Evolutionary conservation across 2,329 filamentous ascomycete genomes (phyloP).

Genomic region (Parastagonospora nodorum): DNA sequence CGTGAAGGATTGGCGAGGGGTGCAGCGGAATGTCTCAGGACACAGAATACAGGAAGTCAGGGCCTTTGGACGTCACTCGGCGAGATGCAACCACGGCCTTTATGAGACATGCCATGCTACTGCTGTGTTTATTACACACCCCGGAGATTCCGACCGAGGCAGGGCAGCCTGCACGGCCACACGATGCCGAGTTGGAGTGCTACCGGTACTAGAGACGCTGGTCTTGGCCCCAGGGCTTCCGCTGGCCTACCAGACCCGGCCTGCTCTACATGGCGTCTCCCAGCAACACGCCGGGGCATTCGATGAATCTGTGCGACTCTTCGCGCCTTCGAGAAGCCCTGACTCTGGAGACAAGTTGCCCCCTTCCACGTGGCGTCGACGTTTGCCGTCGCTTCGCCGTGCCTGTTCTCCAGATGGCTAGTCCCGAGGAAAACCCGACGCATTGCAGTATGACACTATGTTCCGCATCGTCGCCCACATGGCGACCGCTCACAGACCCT

Average conservation of each 20-base stretch:
- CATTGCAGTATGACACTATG: neutral
- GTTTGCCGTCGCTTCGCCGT: neutral
- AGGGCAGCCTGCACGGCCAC: constrained; percentile 1
- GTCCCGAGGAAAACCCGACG: neutral
- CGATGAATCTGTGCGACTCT: neutral
- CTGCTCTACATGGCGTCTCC: neutral
- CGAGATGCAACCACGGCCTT: no score
- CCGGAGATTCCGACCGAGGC: constrained; percentile 7
- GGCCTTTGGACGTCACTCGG: no score
- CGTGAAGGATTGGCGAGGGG: constrained; percentile 3
- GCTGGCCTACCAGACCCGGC: neutral
- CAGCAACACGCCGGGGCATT: neutral
- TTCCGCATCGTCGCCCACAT: neutral
- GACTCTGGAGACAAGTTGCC: neutral
- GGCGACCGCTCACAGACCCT: neutral
- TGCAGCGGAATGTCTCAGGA: neutral
- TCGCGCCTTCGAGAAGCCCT: neutral
- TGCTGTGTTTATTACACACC: neutral
- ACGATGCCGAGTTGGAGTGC: neutral
- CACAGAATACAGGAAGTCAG: neutral
- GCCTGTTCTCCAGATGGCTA: neutral
- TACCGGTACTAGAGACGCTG: neutral
- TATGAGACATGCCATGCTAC: neutral
- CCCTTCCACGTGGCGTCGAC: neutral
- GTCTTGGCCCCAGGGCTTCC: neutral